Conservation (phyloP, 805 yeast species). For the Wickerhamiella siamensis region DNA sequence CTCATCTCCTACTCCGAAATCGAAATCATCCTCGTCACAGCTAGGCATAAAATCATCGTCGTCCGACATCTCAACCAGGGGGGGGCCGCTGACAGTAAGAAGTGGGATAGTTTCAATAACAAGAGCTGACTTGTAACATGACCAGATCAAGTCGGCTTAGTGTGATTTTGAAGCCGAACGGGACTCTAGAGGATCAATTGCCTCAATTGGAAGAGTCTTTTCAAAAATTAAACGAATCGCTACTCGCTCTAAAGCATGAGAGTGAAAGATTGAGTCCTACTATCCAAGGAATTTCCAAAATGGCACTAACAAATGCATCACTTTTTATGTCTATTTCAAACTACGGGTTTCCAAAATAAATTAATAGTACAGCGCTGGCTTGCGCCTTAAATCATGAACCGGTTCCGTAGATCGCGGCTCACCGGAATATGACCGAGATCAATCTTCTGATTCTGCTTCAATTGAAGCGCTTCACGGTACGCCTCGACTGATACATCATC, state of each 20-base stretch:
- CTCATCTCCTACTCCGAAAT: conserved; percentile 12
- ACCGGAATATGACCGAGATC: conserved; percentile 4
- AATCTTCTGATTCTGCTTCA: neutral
- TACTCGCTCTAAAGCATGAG: neutral
- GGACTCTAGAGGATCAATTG: neutral
- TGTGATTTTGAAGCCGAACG: neutral
- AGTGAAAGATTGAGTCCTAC: neutral
- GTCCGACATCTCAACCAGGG: conserved; percentile 21
- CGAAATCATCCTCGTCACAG: conserved; percentile 26
- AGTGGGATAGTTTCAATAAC: neutral
- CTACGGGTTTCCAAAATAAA: neutral
- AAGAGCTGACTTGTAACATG: conserved; percentile 3
- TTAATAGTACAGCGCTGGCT: neutral
- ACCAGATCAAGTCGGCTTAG: neutral
- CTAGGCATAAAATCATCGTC: conserved; percentile 28
- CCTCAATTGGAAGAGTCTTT: neutral
- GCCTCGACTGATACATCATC: conserved; percentile 8
- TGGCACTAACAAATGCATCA: neutral
- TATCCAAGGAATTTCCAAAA: neutral
- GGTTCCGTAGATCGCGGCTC: conserved; percentile 1
- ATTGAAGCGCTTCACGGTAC: neutral
- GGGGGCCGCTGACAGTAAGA: neutral
- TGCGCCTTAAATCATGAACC: conserved; percentile 2
- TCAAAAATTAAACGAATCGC: neutral
- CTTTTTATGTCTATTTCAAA: neutral